Evolutionary conservation across 805 yeast species (phyloP), one percentile per base, ranked within the genome.

Genomic region (Cyberlindnera maritima): DNA sequence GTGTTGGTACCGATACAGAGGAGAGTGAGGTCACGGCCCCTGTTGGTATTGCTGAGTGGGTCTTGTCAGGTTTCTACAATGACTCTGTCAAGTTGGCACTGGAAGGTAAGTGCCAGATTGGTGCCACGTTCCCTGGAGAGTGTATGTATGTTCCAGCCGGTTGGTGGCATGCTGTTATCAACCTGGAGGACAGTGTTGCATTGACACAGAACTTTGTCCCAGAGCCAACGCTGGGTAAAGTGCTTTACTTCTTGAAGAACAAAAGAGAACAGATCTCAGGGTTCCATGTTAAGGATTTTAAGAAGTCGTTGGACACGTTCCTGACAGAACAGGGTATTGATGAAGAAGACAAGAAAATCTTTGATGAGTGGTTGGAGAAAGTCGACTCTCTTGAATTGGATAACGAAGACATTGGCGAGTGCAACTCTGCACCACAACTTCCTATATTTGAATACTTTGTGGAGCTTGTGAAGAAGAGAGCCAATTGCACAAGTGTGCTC

Each of bases 91-190:
- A 73, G 49, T 60, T 84, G 38, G 76, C 79, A 14, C 74, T 76
- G 46, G 51, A 56, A 35, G 62, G 68, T 19, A 72, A 75, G 19
- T 83, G 88, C 55, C 60, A 72, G 18, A 79, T 90, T 18, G 94
- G 88, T 0, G 71, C 90, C 13, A 85, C 95, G 0, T 80, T 79
- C 53, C 85, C 89, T 0, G 92, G 91, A 6, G 95, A 91, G 61
- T 84, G 89, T 50, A 77, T 89, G 74, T 80, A 85, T 62, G 97
- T 90, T 8, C 97, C 97, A 3, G 76, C 90, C n/a, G 95, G 96
- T 1, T 90, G 97, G 97, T 90, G 97, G 97, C 97, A 90, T 70
- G 71, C 82, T 39, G 97, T 91, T 26, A 87, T 90, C n/a, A 90
- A 90, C 57, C 59, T 90, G 12, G 86, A 83, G 48, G 89, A 85